Base-by-base conservation (phyloP, 2,329 filamentous ascomycete species). In the Incumbomyces delicatus region DNA sequence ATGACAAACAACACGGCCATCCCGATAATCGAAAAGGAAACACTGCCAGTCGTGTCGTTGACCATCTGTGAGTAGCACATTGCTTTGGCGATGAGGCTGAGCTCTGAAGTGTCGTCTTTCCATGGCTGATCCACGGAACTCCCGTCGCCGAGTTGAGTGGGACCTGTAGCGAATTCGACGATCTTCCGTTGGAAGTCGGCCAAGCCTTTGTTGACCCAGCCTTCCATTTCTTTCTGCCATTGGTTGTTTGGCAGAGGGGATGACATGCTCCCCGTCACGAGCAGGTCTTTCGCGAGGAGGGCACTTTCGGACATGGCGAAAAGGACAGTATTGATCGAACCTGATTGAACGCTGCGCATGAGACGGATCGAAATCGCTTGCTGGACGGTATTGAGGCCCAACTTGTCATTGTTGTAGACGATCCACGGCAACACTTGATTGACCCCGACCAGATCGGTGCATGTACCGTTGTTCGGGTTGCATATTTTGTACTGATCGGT, bases 401-500 rank as follows among this genome's bases (percentile, higher is more conserved):
- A 16, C 16, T 42, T 32, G 12, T 40, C n/a, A 14, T 47, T 27
- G 29, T 39, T 36, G 17, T n/a, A 30, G 6, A 40, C 18, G n/a
- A 27, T 41, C 40, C 41, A 49, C 13, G 48, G 44, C 30, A 43
- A 30, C 6, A 41, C 41, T 43, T 50, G 49, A 20, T 30, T 30
- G 36, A 41, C 43, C 4, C 55, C 59, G 22, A 48, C 52, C 14
- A 57, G 50, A 8, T 49, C 49, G 12, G 51, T 58, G 40, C 57
- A 61, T 20, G 51, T 41, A 36, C 40, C 20, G 18, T 20, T 47
- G 41, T 53, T 36, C 3, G 49, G 46, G 13, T 64, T 62, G 51
- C 63, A 66, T 31, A 60, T 53, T 49, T 65, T 60, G 35, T 61
- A 58, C 47, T 65, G 63, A 34, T 63, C 60, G 14, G 54, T 53